Percentiles rank a stretch among this genome's conserved stretches.
Evolutionary conservation across 352 stramenopile genomes (phyloP).

Genomic region (Phytopythium boreale): DNA sequence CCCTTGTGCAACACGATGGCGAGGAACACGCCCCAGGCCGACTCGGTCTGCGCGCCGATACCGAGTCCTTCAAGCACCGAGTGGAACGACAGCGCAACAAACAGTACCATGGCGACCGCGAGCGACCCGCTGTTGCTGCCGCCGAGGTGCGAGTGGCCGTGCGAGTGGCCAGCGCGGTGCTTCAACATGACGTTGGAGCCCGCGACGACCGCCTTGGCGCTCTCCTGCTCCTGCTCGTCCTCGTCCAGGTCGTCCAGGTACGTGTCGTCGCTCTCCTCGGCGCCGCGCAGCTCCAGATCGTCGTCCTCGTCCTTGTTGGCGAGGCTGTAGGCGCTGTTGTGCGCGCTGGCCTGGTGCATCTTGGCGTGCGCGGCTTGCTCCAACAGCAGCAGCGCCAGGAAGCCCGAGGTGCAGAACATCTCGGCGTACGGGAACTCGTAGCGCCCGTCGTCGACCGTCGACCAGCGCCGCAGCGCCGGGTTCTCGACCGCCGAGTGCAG

Average conservation of each 20-base stretch:
- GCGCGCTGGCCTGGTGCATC: slow-evolving; percentile 15
- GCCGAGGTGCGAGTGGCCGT: slow-evolving; percentile 36
- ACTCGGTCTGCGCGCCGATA: slow-evolving; percentile 64
- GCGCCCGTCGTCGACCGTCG: slow-evolving; percentile 50
- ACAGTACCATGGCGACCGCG: slow-evolving; percentile 68
- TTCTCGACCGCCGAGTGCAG: slow-evolving; percentile 74
- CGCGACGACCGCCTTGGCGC: slow-evolving; percentile 1
- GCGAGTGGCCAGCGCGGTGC: slow-evolving; percentile 23
- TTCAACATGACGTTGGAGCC: slow-evolving; percentile 14
- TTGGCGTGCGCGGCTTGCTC: slow-evolving; percentile 60
- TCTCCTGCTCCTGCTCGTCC: slow-evolving; percentile 20
- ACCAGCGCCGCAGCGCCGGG: slow-evolving; percentile 57
- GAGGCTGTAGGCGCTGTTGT: slow-evolving; percentile 13
- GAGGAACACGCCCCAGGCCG: slow-evolving; percentile 74
- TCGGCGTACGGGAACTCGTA: slow-evolving; percentile 78
- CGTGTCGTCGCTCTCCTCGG: slow-evolving; percentile 36
- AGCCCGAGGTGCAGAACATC: slow-evolving; percentile 75
- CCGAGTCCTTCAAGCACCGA: slow-evolving; percentile 75
- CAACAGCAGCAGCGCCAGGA: slow-evolving; percentile 60
- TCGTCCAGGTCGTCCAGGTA: slow-evolving; percentile 45
- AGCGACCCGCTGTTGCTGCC: slow-evolving; percentile 22
- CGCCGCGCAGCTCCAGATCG: slow-evolving; percentile 35
- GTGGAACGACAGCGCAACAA: slow-evolving; percentile 78
- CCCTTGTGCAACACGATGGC: slow-evolving; percentile 82
- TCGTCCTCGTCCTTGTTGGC: slow-evolving; percentile 32